Evolutionary conservation across 257 asterid genomes (phyloP), one percentile per base, ranked within the genome.

Genomic region (Prunella vulgaris): DNA sequence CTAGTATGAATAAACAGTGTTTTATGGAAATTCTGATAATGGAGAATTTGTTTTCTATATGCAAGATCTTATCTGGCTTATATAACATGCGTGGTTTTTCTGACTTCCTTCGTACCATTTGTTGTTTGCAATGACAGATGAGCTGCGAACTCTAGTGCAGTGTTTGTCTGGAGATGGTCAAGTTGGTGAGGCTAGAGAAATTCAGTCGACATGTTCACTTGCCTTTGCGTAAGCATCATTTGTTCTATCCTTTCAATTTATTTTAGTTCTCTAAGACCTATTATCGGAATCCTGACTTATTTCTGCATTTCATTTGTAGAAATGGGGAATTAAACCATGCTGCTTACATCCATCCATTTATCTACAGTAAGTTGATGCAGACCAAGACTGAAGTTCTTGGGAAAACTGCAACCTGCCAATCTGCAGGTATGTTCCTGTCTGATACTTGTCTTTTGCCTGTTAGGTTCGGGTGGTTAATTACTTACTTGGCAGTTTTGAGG

Each of bases 261-360:
- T 12, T 17, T 22, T 15, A 9, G 15, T 52, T 5, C 28, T 42
- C 24, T 58, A 14, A 40, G 14, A 53, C 57, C 63, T 30, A 58
- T 52, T 51, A 15, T 33, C 61, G 13, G 64, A 64, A 48, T 51
- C 61, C 71, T 48, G 72, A 81, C 63, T 5, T 38, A 20, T 67
- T n/a, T 54, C 51, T 78, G 69, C 49, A 14, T 64, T 73, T 52
- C 56, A 17, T 66, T 37, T 82, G 79, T 79, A 94, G 99, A 73
- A 77, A 81, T 64, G 77, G 75, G 72, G 88, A 84, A 66, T 64
- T 20, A 42, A 64, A 44, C 60, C 77, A 40, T 66, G 72, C 76
- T 77, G 80, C 91, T 58, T 85, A 77, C 72, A 70, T 87, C 35
- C 97, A 85, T 64, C 97, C 97, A 32, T 79, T 82, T 74, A 75